These are phyloP conservation scores for Coemansia sp. DNA, from an alignment of 192 early-diverging fungal genomes.

Conservation along the genomic window DNA sequence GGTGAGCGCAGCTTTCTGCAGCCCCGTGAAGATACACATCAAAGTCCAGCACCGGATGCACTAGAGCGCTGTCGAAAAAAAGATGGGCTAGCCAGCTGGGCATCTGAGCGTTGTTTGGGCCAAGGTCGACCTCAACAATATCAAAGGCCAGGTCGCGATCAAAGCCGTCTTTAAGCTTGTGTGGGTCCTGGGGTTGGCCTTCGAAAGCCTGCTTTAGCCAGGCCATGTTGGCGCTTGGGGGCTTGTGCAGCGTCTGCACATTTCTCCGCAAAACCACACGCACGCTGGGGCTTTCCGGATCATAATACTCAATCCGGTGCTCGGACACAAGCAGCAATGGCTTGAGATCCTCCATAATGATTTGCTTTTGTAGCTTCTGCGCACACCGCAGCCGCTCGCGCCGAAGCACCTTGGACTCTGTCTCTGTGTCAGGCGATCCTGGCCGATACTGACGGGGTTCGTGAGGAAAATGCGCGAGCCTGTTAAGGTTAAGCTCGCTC, in stretches of 20 bases:
- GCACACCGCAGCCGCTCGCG: constrained; percentile 32
- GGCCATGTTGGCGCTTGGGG: constrained; percentile 9
- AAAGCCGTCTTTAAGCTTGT: background rate
- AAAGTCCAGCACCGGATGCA: constrained; percentile 50
- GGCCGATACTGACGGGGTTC: background rate
- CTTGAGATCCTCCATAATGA: constrained; percentile 36
- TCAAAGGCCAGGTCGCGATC: constrained; percentile 21
- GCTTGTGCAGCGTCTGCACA: constrained; percentile 11
- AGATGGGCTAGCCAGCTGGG: constrained; percentile 41
- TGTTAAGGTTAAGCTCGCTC: constrained; percentile 46
- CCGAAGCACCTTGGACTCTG: constrained; percentile 2
- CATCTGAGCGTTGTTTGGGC: constrained; percentile 13
- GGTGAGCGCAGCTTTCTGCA: constrained; percentile 15
- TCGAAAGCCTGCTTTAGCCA: constrained; percentile 19
- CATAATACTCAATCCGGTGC: constrained; percentile 37
- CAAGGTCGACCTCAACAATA: constrained; percentile 36
- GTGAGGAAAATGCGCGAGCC: constrained; percentile 9
- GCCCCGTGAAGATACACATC: constrained; percentile 46
- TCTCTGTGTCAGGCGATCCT: constrained; percentile 11
- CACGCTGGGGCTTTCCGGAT: constrained; percentile 13
- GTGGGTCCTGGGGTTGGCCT: background rate
- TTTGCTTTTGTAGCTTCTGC: constrained; percentile 45
- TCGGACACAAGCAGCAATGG: constrained; percentile 31
- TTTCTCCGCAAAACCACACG: constrained; percentile 36
- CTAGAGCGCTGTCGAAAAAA: constrained; percentile 40